Percentiles rank a stretch among this genome's conserved stretches.
These are phyloP conservation scores for Benincasa hispida DNA, from an alignment of 306 rosid species.

Conservation along the genomic window DNA sequence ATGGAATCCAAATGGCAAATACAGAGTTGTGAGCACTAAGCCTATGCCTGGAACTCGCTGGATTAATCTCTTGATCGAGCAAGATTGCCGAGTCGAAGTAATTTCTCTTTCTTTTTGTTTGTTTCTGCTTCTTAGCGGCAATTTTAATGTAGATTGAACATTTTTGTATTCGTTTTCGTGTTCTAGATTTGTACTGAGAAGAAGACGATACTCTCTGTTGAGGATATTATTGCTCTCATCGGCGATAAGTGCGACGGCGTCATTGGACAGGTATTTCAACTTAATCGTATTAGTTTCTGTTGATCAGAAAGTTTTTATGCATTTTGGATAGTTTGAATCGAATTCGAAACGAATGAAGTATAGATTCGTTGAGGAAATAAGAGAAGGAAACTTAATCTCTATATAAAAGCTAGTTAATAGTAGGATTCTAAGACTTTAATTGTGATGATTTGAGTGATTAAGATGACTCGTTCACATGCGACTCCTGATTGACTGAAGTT, in stretches of 20 bases:
- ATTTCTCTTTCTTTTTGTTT: not conserved
- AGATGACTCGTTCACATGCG: not conserved
- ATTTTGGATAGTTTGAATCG: not conserved
- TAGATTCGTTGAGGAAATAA: not conserved
- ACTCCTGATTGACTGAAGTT: not conserved
- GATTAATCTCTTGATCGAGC: slow-evolving; percentile 85
- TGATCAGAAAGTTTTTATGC: not conserved
- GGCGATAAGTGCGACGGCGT: slow-evolving; percentile 95
- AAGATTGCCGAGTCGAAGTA: slow-evolving; percentile 92
- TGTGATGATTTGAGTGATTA: not conserved
- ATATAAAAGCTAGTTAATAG: not conserved
- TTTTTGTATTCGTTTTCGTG: not conserved
- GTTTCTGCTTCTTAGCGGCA: not conserved
- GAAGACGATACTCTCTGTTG: slow-evolving; percentile 87
- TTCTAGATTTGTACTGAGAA: slow-evolving; percentile 77
- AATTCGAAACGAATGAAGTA: not conserved
- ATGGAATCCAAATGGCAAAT: slow-evolving; percentile 89
- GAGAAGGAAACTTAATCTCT: not conserved
- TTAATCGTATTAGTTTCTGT: not conserved
- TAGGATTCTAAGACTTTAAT: not conserved
- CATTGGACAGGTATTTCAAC: slow-evolving; percentile 67
- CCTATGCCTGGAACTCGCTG: slow-evolving; percentile 99
- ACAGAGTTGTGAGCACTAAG: slow-evolving; percentile 95
- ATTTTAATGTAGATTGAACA: not conserved
- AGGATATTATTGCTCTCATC: slow-evolving; percentile 83